Evolutionary conservation across 176 grass and related monocot genomes (phyloP), one percentile per base, ranked within the genome.

Genomic region (Ensete glaucum): DNA sequence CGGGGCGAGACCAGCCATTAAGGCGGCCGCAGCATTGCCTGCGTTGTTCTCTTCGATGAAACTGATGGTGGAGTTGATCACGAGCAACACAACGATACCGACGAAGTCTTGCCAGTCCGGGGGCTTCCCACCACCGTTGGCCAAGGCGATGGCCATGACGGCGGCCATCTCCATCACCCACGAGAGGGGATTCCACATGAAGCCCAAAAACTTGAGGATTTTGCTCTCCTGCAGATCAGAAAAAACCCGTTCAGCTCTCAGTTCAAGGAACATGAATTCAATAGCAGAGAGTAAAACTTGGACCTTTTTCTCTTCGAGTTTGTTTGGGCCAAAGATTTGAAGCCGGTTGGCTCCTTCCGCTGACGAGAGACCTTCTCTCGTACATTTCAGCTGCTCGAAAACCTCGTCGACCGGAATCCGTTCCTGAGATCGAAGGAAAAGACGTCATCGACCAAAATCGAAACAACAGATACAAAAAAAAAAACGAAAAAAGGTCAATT

Each of bases 21-120:
- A 85, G 0, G 89, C 86, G 11, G 89, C 85, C 3, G 89, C 89
- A 56, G 89, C 86, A 77, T 92, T 92, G 48, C 89, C 89, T 17
- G 89, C 89, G 7, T 88, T 88, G 54, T 92, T 92, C 74, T 92
- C 89, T 74, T 92, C 86, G 10, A 92, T 60, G 76, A 92, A 88
- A 69, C 86, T 88, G 72, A 92, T 92, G 75, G 89, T 92, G 6
- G 89, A 92, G 75, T 92, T 92, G 60, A 92, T 88, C n/a, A 87
- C 48, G 25, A 92, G 86, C 16, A 92, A 64, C 14, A 81, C 29
- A 48, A 88, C 52, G 55, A 88, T 88, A 22, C 89, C 85, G 0
- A 86, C 50, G 25, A 92, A 92, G 48, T 91, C 89, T 49, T 91
- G 83, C 80, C 75, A 91, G 71, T 91, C 89, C 12, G 82, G 8